Evolutionary conservation across 139 green algal genomes (phyloP).

Genomic region (Dunaliella primolecta): DNA sequence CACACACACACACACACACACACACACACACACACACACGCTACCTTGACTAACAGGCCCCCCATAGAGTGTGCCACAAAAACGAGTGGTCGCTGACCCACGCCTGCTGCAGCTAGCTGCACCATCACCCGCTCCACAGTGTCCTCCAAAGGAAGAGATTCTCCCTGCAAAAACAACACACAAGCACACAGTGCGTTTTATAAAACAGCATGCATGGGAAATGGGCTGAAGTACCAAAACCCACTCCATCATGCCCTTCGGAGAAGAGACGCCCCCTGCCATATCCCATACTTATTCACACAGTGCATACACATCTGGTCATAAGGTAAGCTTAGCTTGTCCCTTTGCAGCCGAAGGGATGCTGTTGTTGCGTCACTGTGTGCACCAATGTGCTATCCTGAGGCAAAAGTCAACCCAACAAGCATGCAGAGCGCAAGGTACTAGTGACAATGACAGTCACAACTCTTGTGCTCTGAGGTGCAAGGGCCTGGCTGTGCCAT

Average conservation of each 20-base stretch:
- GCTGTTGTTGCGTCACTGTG: no score
- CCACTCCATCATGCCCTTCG: no score
- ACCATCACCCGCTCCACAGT: slow-evolving; percentile 62
- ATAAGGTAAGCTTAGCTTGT: neutral
- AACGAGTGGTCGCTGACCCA: slow-evolving; percentile 74
- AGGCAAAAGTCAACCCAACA: no score
- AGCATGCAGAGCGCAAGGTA: no score
- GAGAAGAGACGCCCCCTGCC: no score
- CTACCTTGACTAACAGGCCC: slow-evolving; percentile 83
- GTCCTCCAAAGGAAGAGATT: slow-evolving; percentile 66
- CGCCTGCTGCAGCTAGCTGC: slow-evolving; percentile 69
- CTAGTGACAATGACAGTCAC: no score
- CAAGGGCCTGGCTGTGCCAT: no score
- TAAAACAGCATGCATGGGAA: neutral
- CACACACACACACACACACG: no score
- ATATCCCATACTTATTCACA: no score
- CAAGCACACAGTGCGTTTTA: neutral
- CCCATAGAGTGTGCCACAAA: slow-evolving; percentile 87
- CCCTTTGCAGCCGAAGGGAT: neutral
- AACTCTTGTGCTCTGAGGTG: no score
- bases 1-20: no score
- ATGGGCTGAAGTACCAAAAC: neutral
- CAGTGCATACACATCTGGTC: neutral
- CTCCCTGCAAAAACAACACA: slow-evolving; percentile 48
- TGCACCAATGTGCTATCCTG: no score